Evolutionary conservation across 805 yeast species (phyloP).

Genomic region (Sungouiella blattae): DNA sequence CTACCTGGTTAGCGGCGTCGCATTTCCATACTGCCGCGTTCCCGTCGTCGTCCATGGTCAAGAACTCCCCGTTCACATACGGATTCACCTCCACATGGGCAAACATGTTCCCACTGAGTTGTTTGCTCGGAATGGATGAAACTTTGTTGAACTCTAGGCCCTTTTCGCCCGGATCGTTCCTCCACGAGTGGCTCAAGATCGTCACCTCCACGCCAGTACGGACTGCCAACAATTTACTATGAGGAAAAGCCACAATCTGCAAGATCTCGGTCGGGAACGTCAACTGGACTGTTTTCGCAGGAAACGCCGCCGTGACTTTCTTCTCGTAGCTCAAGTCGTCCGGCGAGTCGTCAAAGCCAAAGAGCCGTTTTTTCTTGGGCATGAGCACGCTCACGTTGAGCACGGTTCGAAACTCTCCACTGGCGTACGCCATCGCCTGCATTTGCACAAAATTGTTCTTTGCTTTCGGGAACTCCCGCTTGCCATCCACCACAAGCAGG

Average conservation of each 20-base stretch:
- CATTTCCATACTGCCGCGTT: neutral
- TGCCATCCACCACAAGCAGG: slow-evolving; percentile 5
- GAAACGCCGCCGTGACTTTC: slow-evolving; percentile 3
- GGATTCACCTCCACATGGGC: slow-evolving; percentile 2
- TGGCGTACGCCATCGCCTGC: slow-evolving; percentile 10
- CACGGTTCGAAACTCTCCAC: neutral
- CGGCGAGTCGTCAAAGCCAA: neutral
- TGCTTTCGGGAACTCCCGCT: slow-evolving; percentile 3
- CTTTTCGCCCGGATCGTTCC: slow-evolving; percentile 6
- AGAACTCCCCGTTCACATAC: neutral
- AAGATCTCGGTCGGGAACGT: slow-evolving; percentile 5
- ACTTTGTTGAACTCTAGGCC: slow-evolving; percentile 5
- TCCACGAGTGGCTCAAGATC: slow-evolving; percentile 9
- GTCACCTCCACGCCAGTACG: slow-evolving; percentile 8
- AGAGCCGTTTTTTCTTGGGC: slow-evolving; percentile 8
- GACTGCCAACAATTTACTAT: slow-evolving; percentile 7
- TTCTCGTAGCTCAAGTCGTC: neutral
- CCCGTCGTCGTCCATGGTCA: neutral
- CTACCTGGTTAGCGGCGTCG: neutral
- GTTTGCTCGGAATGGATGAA: slow-evolving; percentile 1
- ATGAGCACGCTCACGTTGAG: slow-evolving; percentile 10
- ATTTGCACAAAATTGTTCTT: slow-evolving; percentile 4
- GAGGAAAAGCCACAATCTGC: slow-evolving; percentile 7
- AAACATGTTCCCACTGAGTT: neutral
- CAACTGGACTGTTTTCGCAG: slow-evolving; percentile 1